Evolutionary conservation across 192 early-diverging fungal genomes (phyloP).

Genomic region (Backusella parvicylindrica): DNA sequence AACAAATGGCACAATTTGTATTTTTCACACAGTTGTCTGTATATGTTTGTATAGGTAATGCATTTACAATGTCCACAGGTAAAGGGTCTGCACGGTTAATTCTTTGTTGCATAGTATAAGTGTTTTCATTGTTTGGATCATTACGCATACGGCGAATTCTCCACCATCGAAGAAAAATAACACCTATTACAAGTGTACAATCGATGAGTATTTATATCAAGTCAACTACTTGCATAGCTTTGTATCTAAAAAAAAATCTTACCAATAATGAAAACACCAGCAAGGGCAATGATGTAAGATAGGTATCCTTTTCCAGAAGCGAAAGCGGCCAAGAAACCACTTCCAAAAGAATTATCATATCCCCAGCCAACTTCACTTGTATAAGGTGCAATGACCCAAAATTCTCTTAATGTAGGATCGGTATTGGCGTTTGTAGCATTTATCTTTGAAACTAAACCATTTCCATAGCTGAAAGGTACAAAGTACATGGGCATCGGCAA

Average conservation of each 20-base stretch:
- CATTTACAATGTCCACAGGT: slow-evolving; percentile 29
- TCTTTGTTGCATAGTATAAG: background rate
- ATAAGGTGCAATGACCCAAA: slow-evolving; percentile 1
- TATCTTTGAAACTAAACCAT: background rate
- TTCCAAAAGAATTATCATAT: background rate
- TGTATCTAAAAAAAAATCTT: background rate
- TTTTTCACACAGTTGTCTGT: slow-evolving; percentile 24
- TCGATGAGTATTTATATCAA: background rate
- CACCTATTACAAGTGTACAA: background rate
- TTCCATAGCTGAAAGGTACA: slow-evolving; percentile 19
- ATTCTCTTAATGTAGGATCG: background rate
- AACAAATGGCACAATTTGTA: slow-evolving; percentile 34
- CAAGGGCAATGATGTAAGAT: slow-evolving; percentile 25
- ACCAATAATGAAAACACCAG: slow-evolving; percentile 25
- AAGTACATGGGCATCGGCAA: slow-evolving; percentile 17
- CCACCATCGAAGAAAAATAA: slow-evolving; percentile 32
- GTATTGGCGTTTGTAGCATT: background rate
- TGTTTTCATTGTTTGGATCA: background rate
- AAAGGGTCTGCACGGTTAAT: slow-evolving; percentile 9
- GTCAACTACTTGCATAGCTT: background rate
- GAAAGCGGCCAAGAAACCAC: background rate
- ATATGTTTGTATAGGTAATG: slow-evolving; percentile 18
- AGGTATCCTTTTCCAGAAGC: slow-evolving; percentile 16
- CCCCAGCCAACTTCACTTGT: background rate
- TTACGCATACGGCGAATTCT: slow-evolving; percentile 16